phyloP scores from a whole-genome alignment of 2,329 filamentous ascomycete genomes.

The Didymella sp. region DNA sequence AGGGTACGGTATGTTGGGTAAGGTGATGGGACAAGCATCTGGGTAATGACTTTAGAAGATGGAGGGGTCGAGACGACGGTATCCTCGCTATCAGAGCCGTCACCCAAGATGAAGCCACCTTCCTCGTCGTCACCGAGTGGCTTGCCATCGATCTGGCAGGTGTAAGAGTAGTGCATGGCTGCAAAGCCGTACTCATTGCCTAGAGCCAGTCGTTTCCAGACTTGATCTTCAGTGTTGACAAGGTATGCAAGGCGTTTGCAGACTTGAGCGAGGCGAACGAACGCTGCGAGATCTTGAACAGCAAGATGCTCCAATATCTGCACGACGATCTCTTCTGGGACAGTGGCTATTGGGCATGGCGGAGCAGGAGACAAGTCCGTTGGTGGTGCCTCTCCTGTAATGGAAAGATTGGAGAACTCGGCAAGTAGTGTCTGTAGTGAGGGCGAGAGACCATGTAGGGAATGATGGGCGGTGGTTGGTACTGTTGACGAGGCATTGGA shows the following conservation, averaged over 20 bases:
- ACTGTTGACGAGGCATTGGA: constrained; percentile 61
- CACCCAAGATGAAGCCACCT: constrained; percentile 40
- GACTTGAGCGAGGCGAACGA: constrained; percentile 76
- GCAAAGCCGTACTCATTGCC: constrained; percentile 77
- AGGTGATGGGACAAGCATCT: constrained; percentile 44
- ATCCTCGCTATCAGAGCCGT: constrained; percentile 27
- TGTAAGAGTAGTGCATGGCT: constrained; percentile 83
- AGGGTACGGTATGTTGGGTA: constrained; percentile 64
- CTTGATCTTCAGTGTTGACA: constrained; percentile 79
- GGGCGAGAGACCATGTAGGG: constrained; percentile 62
- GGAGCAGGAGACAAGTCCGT: constrained; percentile 75
- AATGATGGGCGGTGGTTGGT: constrained; percentile 63
- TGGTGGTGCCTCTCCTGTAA: constrained; percentile 70
- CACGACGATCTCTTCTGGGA: constrained; percentile 85
- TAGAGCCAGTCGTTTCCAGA: constrained; percentile 81
- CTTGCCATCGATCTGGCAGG: constrained; percentile 64
- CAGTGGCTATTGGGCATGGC: constrained; percentile 76
- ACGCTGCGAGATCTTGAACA: constrained; percentile 75
- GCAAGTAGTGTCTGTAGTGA: constrained; percentile 73
- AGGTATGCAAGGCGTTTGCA: constrained; percentile 89
- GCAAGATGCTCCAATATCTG: constrained; percentile 80
- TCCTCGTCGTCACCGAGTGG: constrained; percentile 49
- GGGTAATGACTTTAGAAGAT: constrained; percentile 32
- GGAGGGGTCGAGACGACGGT: constrained; percentile 10
- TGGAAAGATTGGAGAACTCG: constrained; percentile 74